These are phyloP conservation scores for Paracamarosporium sp. DNA, from an alignment of 2,329 filamentous ascomycete genomes.

Conservation along the genomic window DNA sequence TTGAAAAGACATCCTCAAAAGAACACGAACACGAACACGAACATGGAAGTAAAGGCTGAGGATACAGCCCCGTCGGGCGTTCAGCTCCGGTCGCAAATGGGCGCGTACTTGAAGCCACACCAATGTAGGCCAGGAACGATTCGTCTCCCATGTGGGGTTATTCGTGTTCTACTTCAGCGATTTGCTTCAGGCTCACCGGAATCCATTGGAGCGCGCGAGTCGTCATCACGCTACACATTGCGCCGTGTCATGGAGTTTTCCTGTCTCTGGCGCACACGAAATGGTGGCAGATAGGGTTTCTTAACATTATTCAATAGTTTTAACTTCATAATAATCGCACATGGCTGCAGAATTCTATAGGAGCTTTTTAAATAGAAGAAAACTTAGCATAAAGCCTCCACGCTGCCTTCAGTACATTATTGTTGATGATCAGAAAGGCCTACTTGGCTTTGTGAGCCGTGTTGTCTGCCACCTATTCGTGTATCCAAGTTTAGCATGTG, in stretches of 20 bases:
- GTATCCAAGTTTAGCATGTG: conserved; percentile 8
- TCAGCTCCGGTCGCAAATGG: conserved; percentile 14
- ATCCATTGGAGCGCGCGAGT: background rate
- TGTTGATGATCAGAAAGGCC: no score
- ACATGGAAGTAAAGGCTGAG: conserved; percentile 6
- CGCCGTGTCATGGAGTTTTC: background rate
- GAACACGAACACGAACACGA: background rate
- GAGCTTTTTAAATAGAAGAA: no score
- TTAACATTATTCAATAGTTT: no score
- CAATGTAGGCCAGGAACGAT: background rate
- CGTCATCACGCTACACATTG: background rate
- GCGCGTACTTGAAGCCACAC: conserved; percentile 13
- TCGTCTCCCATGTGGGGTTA: conserved; percentile 3
- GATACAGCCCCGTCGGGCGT: conserved; percentile 9
- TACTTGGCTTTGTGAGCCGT: no score
- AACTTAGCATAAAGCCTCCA: no score
- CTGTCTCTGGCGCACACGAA: no score
- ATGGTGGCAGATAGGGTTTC: no score
- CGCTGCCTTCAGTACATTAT: no score
- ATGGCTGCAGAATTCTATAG: no score
- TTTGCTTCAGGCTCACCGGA: background rate
- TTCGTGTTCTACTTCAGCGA: conserved; percentile 1
- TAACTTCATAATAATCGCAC: no score
- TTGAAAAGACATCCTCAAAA: background rate
- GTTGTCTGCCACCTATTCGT: no score